phyloP scores from a whole-genome alignment of 805 yeast species.

The Lachancea lanzarotensis region DNA sequence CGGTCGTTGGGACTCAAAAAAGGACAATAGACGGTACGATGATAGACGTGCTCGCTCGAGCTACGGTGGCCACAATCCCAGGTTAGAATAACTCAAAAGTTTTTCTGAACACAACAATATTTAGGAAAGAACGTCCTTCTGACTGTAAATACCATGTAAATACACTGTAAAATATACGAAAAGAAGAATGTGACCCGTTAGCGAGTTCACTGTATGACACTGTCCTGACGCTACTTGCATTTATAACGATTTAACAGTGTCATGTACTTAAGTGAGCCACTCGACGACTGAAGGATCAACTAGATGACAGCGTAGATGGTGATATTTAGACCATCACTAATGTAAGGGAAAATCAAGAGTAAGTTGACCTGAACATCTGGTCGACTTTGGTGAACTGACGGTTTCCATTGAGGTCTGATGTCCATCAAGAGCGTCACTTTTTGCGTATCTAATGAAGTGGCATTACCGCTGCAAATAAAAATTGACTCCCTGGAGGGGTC shows the following conservation, averaged over 20 bases:
- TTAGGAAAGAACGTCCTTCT: not conserved
- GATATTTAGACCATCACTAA: too few species aligned
- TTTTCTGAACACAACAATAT: too few species aligned
- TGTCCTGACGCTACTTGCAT: not conserved
- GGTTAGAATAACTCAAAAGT: constrained; percentile 2
- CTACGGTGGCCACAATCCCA: constrained; percentile 4
- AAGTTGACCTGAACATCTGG: not conserved
- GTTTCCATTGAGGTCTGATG: constrained; percentile 9
- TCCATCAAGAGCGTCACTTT: constrained; percentile 41
- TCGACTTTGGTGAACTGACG: not conserved
- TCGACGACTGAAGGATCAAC: too few species aligned
- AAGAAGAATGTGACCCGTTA: not conserved
- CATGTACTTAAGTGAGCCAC: too few species aligned
- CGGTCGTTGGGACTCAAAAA: constrained; percentile 5
- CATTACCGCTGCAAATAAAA: constrained; percentile 43
- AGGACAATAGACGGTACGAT: not conserved
- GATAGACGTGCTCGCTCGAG: constrained; percentile 1
- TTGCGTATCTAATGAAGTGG: constrained; percentile 51
- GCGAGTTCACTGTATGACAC: too few species aligned
- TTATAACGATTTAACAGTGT: too few species aligned
- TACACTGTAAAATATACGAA: not conserved
- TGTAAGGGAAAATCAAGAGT: too few species aligned
- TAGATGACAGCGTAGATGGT: too few species aligned
- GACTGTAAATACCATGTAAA: constrained; percentile 7
- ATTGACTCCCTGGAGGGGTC: constrained; percentile 43